These are phyloP conservation scores for Lunularia cruciata DNA, from an alignment of 225 moss, liverwort and hornwort genomes.

Conservation along the genomic window DNA sequence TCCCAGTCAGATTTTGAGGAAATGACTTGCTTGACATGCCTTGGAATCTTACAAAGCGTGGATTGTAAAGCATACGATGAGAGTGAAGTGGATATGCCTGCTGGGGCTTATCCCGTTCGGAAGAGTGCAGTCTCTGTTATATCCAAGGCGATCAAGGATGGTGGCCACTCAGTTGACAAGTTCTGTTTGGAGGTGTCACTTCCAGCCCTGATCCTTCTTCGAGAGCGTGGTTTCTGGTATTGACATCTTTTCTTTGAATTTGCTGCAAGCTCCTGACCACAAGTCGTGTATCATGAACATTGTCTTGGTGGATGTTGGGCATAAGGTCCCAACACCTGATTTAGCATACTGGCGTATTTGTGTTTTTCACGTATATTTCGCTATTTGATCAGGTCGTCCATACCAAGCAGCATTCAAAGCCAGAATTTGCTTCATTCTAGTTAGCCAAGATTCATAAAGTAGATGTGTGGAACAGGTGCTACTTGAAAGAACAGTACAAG, in stretches of 20 bases:
- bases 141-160: conserved; percentile 53
- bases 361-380: neutral
- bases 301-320: neutral
- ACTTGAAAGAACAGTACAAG: conserved; percentile 64
- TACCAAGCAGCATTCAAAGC: neutral
- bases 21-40: conserved; percentile 65
- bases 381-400: neutral
- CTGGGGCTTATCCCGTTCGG: neutral
- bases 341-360: neutral
- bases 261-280: neutral
- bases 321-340: neutral
- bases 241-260: neutral
- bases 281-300: neutral
- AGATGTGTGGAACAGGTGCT: conserved; percentile 58
- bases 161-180: conserved; percentile 61
- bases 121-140: conserved; percentile 41
- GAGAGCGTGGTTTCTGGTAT: conserved; percentile 94
- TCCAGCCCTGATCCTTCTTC: conserved; percentile 73
- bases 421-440: neutral
- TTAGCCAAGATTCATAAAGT: neutral
- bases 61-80: conserved; percentile 32
- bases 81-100: conserved; percentile 2
- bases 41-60: conserved; percentile 57
- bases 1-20: conserved; percentile 23
- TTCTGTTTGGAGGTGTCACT: conserved; percentile 93